A percentile compares a stretch with the other conserved stretches of the same genome.
phyloP scores from a whole-genome alignment of 1,284 basidiomycete species.

The Ustilago esculenta region DNA sequence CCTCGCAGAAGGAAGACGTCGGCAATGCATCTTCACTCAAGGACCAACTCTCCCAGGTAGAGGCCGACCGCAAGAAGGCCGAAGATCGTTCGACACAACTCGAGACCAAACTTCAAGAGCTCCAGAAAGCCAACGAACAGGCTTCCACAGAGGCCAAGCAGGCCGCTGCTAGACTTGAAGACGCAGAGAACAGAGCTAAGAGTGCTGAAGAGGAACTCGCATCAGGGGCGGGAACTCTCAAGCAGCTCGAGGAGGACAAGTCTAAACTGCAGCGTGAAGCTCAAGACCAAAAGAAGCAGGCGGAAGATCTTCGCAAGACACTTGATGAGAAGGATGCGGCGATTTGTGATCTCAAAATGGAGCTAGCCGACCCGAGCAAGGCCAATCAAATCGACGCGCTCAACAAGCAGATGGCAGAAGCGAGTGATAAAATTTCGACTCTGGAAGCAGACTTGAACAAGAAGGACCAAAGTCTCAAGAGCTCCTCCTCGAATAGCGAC shows the following conservation, averaged over 20 bases:
- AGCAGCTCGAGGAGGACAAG: conserved; percentile 35
- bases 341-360: conserved; percentile 31
- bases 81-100: conserved; percentile 20
- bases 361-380: conserved; percentile 41
- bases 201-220: conserved; percentile 21
- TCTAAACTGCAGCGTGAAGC: conserved; percentile 11
- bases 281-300: conserved; percentile 22
- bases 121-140: conserved; percentile 15
- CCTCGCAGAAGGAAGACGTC: conserved; percentile 4
- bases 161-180: conserved; percentile 14
- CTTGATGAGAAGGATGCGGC: conserved; percentile 10
- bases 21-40: conserved; percentile 11
- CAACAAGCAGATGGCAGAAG: conserved; percentile 18
- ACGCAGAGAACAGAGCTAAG: conserved; percentile 14
- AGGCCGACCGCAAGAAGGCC: conserved; percentile 22
- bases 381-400: conserved; percentile 37
- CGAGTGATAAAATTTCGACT: conserved; percentile 17
- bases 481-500: conserved; percentile 8
- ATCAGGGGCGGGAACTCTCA: conserved; percentile 1
- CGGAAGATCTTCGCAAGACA: conserved; percentile 19
- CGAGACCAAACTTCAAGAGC: conserved; percentile 15
- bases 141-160: conserved; percentile 6
- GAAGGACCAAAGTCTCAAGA: conserved; percentile 17
- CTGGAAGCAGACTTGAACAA: conserved; percentile 32
- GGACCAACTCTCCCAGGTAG: conserved; percentile 11